Evolutionary conservation across 2,329 filamentous ascomycete genomes (phyloP), one percentile per base, ranked within the genome.

Genomic region (Dothideomycetes sp.): DNA sequence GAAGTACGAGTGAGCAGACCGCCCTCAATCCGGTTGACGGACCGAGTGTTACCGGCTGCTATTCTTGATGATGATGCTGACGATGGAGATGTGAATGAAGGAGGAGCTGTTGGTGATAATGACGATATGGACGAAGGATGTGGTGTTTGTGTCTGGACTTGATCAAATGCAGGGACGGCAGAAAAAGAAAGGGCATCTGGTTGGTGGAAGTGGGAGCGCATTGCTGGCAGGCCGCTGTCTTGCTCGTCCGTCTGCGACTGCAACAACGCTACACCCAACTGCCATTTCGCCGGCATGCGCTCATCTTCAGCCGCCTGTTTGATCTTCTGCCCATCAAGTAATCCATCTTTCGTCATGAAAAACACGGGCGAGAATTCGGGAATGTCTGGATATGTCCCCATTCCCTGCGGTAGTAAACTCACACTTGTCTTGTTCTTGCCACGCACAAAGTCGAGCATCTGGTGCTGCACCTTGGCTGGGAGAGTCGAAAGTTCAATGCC

Each of bases 371-470:
- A 13, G 15, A 39, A 39, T 18, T 10, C 36, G 25, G 36, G 36
- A 6, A 39, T 27, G 11, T 39, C 27, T 11, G 36, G 24, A 28
- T 39, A 39, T 27, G 28, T 39, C n/a, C n/a, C n/a, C n/a, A n/a
- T n/a, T n/a, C n/a, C n/a, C n/a, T n/a, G n/a, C n/a, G n/a, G n/a
- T n/a, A n/a, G 20, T 15, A 25, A 7, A 39, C 36, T 33, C 44
- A 25, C 33, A 10, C 18, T n/a, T 39, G 2, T 39, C 36, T 29
- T 27, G 13, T 18, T 33, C 12, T 40, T 38, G 37, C 12, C 29
- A 29, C 37, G 37, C 12, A 43, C 38, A 27, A 45, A 47, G 29
- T 42, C 42, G 31, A 47, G 42, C 38, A 47, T 29, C 23, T 45
- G 25, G 6, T 34, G 31, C 16, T 47, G 45, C 11, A 44, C 42